Evolutionary conservation across 2,329 filamentous ascomycete genomes (phyloP).

Genomic region (Pseudovirgaria hyperparasitica): DNA sequence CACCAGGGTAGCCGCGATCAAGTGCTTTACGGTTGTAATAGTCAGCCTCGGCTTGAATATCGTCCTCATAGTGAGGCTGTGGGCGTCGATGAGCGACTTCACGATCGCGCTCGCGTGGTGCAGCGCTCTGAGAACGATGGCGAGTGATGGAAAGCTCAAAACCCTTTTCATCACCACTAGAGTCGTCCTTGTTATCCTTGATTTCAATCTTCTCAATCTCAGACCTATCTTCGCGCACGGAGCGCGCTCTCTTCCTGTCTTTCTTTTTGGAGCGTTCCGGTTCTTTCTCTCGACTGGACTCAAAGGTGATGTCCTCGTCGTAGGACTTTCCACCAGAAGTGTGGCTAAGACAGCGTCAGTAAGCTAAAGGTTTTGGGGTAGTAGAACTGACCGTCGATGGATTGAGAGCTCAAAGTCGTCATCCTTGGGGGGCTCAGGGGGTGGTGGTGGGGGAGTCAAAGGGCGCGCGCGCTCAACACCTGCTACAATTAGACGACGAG

Average conservation of each 20-base stretch:
- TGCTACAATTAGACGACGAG: conserved; percentile 9
- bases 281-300: too few species aligned
- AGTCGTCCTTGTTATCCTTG: too few species aligned
- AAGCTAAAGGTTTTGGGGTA: background rate
- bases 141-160: conserved; percentile 17
- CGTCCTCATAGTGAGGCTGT: conserved; percentile 26
- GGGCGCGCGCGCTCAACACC: conserved; percentile 34
- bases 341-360: conserved; percentile 17
- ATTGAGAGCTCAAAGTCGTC: conserved; percentile 44
- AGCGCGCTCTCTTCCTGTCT: too few species aligned
- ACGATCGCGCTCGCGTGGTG: conserved; percentile 34
- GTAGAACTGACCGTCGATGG: conserved; percentile 31
- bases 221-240: too few species aligned
- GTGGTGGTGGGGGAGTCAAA: conserved; percentile 37
- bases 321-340: conserved; percentile 34
- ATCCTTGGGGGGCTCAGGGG: conserved; percentile 36
- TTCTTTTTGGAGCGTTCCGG: too few species aligned
- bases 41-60: conserved; percentile 42
- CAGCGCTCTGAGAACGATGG: conserved; percentile 27
- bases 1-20: conserved; percentile 56
- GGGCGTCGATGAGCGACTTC: too few species aligned
- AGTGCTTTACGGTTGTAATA: conserved; percentile 55
- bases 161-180: conserved; percentile 13
- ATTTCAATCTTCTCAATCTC: too few species aligned
- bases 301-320: conserved; percentile 57